Evolutionary conservation across 345 rosid genomes (phyloP).

Genomic region (Syzygium grande): DNA sequence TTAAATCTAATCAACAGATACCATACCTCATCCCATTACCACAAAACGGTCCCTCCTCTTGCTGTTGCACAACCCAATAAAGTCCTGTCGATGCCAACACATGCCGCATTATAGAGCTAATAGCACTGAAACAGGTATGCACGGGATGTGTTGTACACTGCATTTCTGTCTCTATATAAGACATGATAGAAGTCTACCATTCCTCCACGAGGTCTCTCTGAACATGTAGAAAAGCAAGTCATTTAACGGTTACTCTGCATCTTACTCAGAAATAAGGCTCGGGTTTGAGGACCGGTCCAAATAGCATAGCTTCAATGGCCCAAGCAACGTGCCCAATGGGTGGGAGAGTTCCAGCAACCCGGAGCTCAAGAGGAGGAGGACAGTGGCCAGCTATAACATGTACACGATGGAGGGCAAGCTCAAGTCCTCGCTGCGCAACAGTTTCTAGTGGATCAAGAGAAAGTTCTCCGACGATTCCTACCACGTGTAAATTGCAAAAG

Average conservation of each 20-base stretch:
- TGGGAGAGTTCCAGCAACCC: constrained; percentile 23
- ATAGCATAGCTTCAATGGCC: constrained; percentile 51
- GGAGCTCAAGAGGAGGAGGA: constrained; percentile 44
- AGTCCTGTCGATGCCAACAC: neutral
- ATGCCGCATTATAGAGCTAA: neutral
- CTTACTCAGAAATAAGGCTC: constrained; percentile 15
- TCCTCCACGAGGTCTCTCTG: neutral
- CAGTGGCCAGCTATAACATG: constrained; percentile 52
- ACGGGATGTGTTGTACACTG: neutral
- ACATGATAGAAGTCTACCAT: neutral
- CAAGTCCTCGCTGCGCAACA: constrained; percentile 38
- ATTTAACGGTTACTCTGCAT: constrained; percentile 20
- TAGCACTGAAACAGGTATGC: neutral
- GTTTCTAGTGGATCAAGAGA: constrained; percentile 69
- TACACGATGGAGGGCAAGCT: constrained; percentile 49
- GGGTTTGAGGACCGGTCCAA: constrained; percentile 32
- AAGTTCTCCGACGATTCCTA: constrained; percentile 24
- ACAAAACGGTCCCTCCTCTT: neutral
- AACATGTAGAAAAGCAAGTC: constrained; percentile 58
- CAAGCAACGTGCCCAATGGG: neutral
- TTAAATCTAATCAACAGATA: neutral
- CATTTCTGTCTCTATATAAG: neutral
- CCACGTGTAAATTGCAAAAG: neutral
- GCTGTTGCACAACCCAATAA: neutral
- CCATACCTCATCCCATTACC: neutral